Evolutionary conservation across 768 basidiomycete genomes (phyloP).

Genomic region (Lentinula detonsa): DNA sequence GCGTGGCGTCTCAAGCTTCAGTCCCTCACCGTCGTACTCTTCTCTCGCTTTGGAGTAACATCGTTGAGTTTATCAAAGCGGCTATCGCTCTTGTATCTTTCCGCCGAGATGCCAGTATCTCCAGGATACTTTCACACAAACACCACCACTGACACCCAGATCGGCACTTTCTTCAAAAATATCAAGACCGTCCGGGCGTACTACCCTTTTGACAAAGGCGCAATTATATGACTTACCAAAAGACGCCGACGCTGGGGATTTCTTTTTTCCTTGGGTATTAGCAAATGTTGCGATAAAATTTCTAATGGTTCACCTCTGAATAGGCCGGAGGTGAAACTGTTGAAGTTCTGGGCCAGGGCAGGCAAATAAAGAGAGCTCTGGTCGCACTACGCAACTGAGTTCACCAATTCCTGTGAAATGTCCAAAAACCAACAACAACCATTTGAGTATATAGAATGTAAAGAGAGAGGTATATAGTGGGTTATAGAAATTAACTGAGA

Average conservation of each 20-base stretch:
- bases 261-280: constrained; percentile 28
- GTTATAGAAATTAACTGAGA: not conserved
- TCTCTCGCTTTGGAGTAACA: constrained; percentile 42
- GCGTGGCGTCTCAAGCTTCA: no score
- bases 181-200: constrained; percentile 12
- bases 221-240: constrained; percentile 19
- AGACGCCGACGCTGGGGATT: constrained; percentile 29
- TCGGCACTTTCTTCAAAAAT: constrained; percentile 12
- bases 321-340: not conserved
- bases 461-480: not conserved
- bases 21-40: constrained; percentile 48
- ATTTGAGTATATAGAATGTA: not conserved
- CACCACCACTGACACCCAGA: constrained; percentile 8
- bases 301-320: constrained; percentile 5
- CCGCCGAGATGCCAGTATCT: constrained; percentile 16
- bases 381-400: not conserved
- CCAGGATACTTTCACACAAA: constrained; percentile 16
- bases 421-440: no score
- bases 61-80: constrained; percentile 39
- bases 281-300: constrained; percentile 26
- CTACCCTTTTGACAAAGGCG: constrained; percentile 7
- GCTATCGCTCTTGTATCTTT: constrained; percentile 26
- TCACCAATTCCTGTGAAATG: no score
- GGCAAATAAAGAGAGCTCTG: not conserved
- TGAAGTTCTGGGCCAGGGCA: not conserved